Evolutionary conservation across 2,329 filamentous ascomycete species (phyloP).

Genomic region (Clarireedia homoeocarpa): DNA sequence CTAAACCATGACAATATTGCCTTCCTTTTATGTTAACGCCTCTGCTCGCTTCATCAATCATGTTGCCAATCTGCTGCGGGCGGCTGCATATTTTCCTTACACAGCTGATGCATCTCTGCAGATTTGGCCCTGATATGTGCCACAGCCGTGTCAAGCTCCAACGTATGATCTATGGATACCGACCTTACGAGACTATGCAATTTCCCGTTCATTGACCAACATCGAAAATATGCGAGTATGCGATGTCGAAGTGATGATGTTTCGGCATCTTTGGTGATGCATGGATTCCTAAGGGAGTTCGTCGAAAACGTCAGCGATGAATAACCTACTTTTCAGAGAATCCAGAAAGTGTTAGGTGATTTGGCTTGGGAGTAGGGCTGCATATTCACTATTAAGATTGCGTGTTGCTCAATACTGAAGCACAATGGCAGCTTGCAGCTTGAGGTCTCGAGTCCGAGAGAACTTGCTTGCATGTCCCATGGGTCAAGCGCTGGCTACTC

Average conservation of each 20-base stretch:
- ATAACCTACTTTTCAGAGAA: not conserved
- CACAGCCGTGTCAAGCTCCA: constrained; percentile 8
- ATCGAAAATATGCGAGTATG: not conserved
- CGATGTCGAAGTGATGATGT: not conserved
- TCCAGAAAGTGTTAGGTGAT: not conserved
- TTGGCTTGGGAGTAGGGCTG: constrained; percentile 3
- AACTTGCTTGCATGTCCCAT: not conserved
- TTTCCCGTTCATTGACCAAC: constrained; percentile 4
- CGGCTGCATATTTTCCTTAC: constrained; percentile 5
- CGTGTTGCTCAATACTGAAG: constrained; percentile 2
- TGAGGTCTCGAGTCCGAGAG: constrained; percentile 5
- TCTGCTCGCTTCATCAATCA: constrained; percentile 1
- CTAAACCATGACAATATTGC: not conserved
- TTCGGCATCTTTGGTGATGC: not conserved
- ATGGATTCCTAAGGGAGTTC: not conserved
- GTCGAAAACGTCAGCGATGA: constrained; percentile 3
- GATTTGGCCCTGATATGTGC: constrained; percentile 7
- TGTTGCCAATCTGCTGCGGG: not conserved
- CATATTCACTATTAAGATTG: constrained; percentile 4
- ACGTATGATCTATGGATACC: constrained; percentile 8
- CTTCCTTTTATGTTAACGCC: not conserved
- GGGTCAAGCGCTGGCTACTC: constrained; percentile 4
- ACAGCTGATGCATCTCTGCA: constrained; percentile 6
- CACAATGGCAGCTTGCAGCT: constrained; percentile 6
- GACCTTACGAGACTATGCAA: constrained; percentile 3